Evolutionary conservation across 257 asterid species (phyloP).

Genomic region (Buddleja alternifolia): DNA sequence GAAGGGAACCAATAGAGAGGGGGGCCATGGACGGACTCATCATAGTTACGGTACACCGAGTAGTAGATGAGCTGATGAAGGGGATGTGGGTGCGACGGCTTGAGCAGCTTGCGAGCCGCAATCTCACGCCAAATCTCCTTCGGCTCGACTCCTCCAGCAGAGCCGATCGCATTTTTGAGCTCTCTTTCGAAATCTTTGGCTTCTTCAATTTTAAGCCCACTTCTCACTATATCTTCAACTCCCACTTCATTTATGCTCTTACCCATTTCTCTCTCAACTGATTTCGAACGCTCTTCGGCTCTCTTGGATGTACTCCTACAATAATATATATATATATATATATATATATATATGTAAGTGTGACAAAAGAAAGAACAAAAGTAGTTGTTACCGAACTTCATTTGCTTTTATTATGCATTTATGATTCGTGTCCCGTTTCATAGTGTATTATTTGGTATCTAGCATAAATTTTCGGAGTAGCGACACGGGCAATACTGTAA

Average conservation of each 20-base stretch:
- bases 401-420: too few species aligned
- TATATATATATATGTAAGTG: too few species aligned
- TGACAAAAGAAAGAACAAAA: too few species aligned
- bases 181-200: constrained; percentile 50
- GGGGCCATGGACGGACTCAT: constrained; percentile 62
- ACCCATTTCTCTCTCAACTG: constrained; percentile 33
- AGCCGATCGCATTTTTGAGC: constrained; percentile 44
- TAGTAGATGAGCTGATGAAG: constrained; percentile 77
- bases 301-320: too few species aligned
- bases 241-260: constrained; percentile 58
- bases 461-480: too few species aligned
- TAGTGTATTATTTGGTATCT: too few species aligned
- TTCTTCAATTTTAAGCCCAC: constrained; percentile 57
- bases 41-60: constrained; percentile 52
- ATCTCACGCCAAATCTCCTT: constrained; percentile 63
- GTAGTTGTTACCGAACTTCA: too few species aligned
- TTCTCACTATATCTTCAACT: constrained; percentile 55
- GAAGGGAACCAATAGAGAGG: constrained; percentile 95
- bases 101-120: constrained; percentile 56
- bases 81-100: constrained; percentile 72
- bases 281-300: neutral
- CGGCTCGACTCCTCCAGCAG: constrained; percentile 33
- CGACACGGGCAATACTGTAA: too few species aligned
- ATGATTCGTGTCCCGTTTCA: too few species aligned
- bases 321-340: too few species aligned